Conservation (phyloP, 768 basidiomycete genomes). For the Lentinula boryana region DNA sequence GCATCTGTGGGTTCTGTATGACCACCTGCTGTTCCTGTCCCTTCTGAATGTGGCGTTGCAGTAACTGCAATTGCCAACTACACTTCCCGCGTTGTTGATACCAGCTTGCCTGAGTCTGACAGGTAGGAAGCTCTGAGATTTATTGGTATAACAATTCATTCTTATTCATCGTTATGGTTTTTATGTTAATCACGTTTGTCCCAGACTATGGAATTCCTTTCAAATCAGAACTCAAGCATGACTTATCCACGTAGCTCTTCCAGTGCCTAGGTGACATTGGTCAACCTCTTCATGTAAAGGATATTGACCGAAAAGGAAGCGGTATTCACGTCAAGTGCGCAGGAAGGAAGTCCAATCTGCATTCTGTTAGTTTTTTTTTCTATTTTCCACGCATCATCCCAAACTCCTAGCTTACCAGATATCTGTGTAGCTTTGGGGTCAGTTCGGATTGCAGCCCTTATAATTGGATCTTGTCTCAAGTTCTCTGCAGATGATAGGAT, state of each 20-base stretch:
- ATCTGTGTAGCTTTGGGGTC: not conserved
- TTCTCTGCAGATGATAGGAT: not conserved
- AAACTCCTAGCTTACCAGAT: not conserved
- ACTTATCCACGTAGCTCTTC: not conserved
- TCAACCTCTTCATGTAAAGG: conserved; percentile 19
- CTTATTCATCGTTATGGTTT: not conserved
- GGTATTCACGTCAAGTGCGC: conserved; percentile 12
- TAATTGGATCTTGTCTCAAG: not conserved
- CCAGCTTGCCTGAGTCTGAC: conserved; percentile 19
- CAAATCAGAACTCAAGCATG: not conserved
- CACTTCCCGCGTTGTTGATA: conserved; percentile 21
- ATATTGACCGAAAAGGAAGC: conserved; percentile 15
- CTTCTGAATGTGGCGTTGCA: conserved; percentile 1
- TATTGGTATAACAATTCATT: conserved; percentile 9
- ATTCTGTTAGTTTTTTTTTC: conserved; percentile 6
- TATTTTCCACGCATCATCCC: not conserved
- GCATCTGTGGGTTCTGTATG: not conserved
- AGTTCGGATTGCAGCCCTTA: not conserved
- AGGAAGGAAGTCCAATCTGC: conserved; percentile 16
- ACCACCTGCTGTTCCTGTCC: not conserved
- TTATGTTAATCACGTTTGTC: not conserved
- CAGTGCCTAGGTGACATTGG: conserved; percentile 18
- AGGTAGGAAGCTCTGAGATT: conserved; percentile 25
- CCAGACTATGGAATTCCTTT: not conserved
- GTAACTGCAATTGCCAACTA: conserved; percentile 32